Evolutionary conservation across 2,329 filamentous ascomycete genomes (phyloP).

Genomic region (Cercospora sesami): DNA sequence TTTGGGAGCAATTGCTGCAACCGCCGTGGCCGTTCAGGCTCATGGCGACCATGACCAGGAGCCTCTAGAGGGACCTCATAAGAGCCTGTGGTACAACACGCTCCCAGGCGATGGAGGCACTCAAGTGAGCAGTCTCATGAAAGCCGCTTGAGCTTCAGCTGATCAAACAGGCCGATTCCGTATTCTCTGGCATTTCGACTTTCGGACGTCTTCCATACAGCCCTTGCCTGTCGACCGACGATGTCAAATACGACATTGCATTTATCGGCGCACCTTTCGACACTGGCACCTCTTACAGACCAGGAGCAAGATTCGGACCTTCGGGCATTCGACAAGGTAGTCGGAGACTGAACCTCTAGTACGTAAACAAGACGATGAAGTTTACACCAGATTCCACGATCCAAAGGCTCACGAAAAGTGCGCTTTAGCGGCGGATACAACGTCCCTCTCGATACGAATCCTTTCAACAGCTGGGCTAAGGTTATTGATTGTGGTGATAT

Average conservation of each 20-base stretch:
- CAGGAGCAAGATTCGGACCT: constrained; percentile 82
- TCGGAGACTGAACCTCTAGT: constrained; percentile 83
- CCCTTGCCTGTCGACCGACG: constrained; percentile 69
- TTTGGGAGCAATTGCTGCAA: constrained; percentile 28
- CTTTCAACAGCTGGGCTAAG: constrained; percentile 37
- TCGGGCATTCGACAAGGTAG: constrained; percentile 63
- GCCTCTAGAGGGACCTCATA: constrained; percentile 65
- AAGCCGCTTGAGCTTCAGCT: neutral
- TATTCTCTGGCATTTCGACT: constrained; percentile 85
- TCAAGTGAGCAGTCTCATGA: constrained; percentile 55
- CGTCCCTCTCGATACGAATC: constrained; percentile 66
- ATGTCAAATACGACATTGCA: constrained; percentile 77
- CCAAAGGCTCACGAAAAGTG: constrained; percentile 52
- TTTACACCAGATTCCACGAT: constrained; percentile 27
- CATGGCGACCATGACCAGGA: constrained; percentile 61
- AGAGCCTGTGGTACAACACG: constrained; percentile 78
- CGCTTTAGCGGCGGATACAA: constrained; percentile 78
- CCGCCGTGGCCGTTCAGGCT: constrained; percentile 56
- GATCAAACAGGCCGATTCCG: constrained; percentile 70
- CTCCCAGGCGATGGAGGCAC: constrained; percentile 81
- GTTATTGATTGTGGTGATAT: constrained; percentile 91
- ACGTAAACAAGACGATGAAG: constrained; percentile 46
- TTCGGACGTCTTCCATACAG: constrained; percentile 78
- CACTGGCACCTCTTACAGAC: constrained; percentile 65
- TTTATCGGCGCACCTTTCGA: constrained; percentile 85